Evolutionary conservation across 495 filamentous ascomycete species (phyloP).

Genomic region (Neurospora sp.): DNA sequence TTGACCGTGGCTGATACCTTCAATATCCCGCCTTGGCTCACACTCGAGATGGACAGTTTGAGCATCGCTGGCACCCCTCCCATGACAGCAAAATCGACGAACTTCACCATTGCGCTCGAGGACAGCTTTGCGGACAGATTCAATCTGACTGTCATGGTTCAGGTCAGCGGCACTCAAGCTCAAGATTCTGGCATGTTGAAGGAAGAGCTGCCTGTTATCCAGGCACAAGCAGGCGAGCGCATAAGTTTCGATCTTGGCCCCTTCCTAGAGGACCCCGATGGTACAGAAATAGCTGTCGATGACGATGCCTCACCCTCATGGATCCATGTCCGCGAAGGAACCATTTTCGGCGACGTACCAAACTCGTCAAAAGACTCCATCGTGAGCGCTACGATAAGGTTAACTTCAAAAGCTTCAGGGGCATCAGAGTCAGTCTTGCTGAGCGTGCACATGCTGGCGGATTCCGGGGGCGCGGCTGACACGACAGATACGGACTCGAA

Average conservation of each 20-base stretch:
- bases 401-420: slow-evolving; percentile 34
- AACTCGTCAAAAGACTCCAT: slow-evolving; percentile 17
- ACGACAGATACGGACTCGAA: neutral
- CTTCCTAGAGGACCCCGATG: slow-evolving; percentile 40
- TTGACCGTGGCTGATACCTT: slow-evolving; percentile 38
- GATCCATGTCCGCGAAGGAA: slow-evolving; percentile 49
- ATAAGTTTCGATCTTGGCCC: slow-evolving; percentile 56
- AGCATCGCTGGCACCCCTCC: slow-evolving; percentile 56
- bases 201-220: slow-evolving; percentile 29
- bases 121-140: slow-evolving; percentile 58
- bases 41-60: slow-evolving; percentile 53
- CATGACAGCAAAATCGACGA: slow-evolving; percentile 41
- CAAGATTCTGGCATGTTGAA: slow-evolving; percentile 26
- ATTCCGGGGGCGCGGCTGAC: slow-evolving; percentile 7
- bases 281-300: slow-evolving; percentile 46
- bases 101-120: slow-evolving; percentile 54
- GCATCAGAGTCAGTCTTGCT: slow-evolving; percentile 37
- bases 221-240: slow-evolving; percentile 50
- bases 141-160: slow-evolving; percentile 51
- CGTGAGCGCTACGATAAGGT: slow-evolving; percentile 41
- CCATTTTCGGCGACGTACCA: slow-evolving; percentile 57
- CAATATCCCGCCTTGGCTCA: slow-evolving; percentile 58
- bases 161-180: slow-evolving; percentile 21
- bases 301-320: slow-evolving; percentile 47
- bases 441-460: slow-evolving; percentile 35